These are phyloP conservation scores for Boeremia lycopersici DNA, from an alignment of 2,329 filamentous ascomycete genomes.

Conservation along the genomic window DNA sequence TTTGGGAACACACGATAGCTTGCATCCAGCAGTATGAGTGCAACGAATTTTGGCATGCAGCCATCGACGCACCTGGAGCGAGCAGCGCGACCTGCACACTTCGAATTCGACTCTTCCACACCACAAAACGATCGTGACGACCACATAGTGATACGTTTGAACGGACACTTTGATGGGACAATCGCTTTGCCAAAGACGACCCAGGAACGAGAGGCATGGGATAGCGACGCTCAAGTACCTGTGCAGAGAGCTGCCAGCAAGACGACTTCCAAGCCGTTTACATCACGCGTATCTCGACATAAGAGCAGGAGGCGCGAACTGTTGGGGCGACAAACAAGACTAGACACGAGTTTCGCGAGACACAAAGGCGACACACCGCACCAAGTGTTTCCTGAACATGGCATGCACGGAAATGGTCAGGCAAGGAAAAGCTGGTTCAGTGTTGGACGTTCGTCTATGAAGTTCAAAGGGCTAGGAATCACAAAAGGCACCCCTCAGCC, in stretches of 20 bases:
- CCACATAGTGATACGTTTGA: conserved; percentile 36
- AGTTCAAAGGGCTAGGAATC: conserved; percentile 43
- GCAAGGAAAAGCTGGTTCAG: conserved; percentile 41
- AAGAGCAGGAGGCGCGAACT: conserved; percentile 68
- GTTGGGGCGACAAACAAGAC: conserved; percentile 62
- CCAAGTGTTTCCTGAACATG: conserved; percentile 50
- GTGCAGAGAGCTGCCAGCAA: conserved; percentile 37
- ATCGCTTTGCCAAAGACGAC: conserved; percentile 23
- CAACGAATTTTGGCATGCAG: neutral
- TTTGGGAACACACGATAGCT: neutral
- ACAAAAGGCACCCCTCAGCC: conserved; percentile 44
- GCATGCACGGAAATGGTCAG: conserved; percentile 26
- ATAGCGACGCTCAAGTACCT: conserved; percentile 35
- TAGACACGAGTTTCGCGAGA: conserved; percentile 70
- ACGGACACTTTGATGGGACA: conserved; percentile 29
- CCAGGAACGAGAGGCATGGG: conserved; percentile 26
- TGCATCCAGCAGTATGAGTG: neutral
- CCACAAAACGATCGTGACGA: conserved; percentile 24
- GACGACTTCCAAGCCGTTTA: conserved; percentile 41
- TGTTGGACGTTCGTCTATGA: conserved; percentile 34
- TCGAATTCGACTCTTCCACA: conserved; percentile 5
- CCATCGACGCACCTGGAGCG: conserved; percentile 1
- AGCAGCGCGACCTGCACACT: conserved; percentile 3
- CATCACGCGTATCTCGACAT: conserved; percentile 46
- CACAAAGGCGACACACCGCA: conserved; percentile 53